Base-by-base conservation (phyloP, 2,329 filamentous ascomycete genomes). In the Nigrospora oryzae region DNA sequence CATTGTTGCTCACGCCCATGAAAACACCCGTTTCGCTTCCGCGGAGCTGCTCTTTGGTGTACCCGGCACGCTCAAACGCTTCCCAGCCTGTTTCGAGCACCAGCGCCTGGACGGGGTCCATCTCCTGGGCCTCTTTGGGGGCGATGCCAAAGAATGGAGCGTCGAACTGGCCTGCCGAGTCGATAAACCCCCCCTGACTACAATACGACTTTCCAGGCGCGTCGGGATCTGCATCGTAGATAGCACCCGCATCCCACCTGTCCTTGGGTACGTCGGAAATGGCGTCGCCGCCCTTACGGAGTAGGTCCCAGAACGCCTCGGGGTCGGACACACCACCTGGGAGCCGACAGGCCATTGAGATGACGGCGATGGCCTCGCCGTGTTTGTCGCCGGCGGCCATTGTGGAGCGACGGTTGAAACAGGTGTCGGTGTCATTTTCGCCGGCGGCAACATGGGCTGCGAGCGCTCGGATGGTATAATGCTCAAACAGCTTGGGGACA, bases 201-300 rank as follows among this genome's bases (percentile, higher is more conserved):
- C 48, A 55, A 42, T 53, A 52, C 6, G 50, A 47, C 16, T 46
- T 34, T 65, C 70, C 47, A 68, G 67, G 48, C 69, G 70, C 47
- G 71, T 52, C 46, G 19, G 51, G 40, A 43, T 52, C 48, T 1
- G 33, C 50, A 11, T 56, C 38, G 7, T 47, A 46, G 31, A 49
- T 11, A 31, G 44, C 44, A 40, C 46, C 44, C 13, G 34, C 33
- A 42, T 59, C 51, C 46, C 61, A 66, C 11, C 64, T 56, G 17
- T 54, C 49, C 4, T 50, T n/a, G 1, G 63, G 58, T 10, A 63
- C 52, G 1, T 63, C 59, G 3, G 44, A 37, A 2, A 49, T 48
- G 11, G 59, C 53, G 32, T 59, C 56, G n/a, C 50, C 48, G 14
- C 56, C 57, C 16, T 49, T 38, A 36, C 55, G 36, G 12, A 63